Base-by-base conservation (phyloP, 208 protist genomes). In the Acanthamoeba rhysodes region DNA sequence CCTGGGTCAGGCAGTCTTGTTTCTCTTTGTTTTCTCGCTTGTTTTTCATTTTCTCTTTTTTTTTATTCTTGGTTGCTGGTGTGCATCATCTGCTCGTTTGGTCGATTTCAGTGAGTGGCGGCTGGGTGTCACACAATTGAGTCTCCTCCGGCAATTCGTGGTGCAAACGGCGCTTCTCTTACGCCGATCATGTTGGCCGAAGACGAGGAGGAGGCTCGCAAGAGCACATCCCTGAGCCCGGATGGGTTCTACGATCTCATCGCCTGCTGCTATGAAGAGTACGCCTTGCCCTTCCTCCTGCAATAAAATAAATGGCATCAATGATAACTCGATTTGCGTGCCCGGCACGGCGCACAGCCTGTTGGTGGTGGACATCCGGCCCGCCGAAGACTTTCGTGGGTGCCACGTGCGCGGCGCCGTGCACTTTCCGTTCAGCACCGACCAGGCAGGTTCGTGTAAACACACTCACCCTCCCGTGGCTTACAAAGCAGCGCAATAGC, bases 191-290 rank as follows among this genome's bases (percentile, higher is more conserved):
- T 82, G 72, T 32, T 82, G 37, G 34, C 29, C 6, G 72, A 82
- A 50, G 72, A 82, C 14, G 72, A 53, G 18, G 37, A 37, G 18
- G 37, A 37, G 18, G 27, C 34, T 24, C 27, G 41, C 34, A 34
- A 82, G 72, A 50, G 29, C 72, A 82, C 72, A 14, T 48, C 72
- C 34, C 34, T 82, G 20, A 27, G 20, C 4, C 72, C 72, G 18
- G 72, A 82, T 53, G 72, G 72, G 5, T 45, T 82, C 72, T 82
- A 82, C 72, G 72, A 82, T n/a, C 72, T 82, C 37, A 37, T 82
- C 72, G 29, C 72, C 27, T 82, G 72, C 72, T 14, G 37, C 27
- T 82, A 50, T n/a, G 72, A 48, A 8, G 72, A 82, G 72, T 82
- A 82, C 72, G 14, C 27, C 20, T 14, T 78, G 29, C 14, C 41